These are phyloP conservation scores for Jasminum sambac DNA, from an alignment of 257 asterid genomes.

Conservation along the genomic window DNA sequence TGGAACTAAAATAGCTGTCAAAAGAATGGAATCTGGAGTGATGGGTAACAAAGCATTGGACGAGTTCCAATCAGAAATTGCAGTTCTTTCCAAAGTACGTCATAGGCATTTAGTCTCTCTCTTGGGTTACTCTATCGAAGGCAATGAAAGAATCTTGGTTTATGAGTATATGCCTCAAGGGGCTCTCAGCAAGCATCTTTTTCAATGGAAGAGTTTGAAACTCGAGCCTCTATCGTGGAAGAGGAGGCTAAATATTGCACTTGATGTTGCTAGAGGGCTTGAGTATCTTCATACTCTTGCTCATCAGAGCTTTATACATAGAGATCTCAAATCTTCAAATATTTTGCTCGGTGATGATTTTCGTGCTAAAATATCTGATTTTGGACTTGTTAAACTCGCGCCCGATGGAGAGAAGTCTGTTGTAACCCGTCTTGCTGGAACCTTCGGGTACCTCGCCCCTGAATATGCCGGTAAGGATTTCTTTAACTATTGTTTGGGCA, in stretches of 20 bases:
- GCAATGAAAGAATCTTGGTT: conserved; percentile 74
- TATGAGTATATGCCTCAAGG: conserved; percentile 93
- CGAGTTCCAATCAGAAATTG: conserved; percentile 80
- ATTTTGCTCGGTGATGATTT: conserved; percentile 80
- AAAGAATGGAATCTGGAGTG: conserved; percentile 84
- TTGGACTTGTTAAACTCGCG: conserved; percentile 89
- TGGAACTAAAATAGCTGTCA: conserved; percentile 84
- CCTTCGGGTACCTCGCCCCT: conserved; percentile 90
- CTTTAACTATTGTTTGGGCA: not conserved
- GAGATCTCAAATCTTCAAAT: conserved; percentile 86
- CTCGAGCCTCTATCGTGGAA: conserved; percentile 94
- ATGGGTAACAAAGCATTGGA: conserved; percentile 66
- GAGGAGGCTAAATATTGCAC: conserved; percentile 75
- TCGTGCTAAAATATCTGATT: conserved; percentile 82
- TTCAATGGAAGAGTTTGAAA: conserved; percentile 64
- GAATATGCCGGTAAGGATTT: conserved; percentile 75
- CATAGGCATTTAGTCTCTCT: conserved; percentile 91
- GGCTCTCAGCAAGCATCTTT: conserved; percentile 82
- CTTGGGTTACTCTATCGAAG: conserved; percentile 68
- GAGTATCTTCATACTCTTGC: conserved; percentile 81
- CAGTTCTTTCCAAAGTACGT: conserved; percentile 84
- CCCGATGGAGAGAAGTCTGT: conserved; percentile 82
- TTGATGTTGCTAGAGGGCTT: conserved; percentile 90
- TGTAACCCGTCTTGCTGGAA: conserved; percentile 84
- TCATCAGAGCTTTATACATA: conserved; percentile 78